These are phyloP conservation scores for Tripterygium wilfordii DNA, from an alignment of 177 flowering plant genomes.

Conservation along the genomic window DNA sequence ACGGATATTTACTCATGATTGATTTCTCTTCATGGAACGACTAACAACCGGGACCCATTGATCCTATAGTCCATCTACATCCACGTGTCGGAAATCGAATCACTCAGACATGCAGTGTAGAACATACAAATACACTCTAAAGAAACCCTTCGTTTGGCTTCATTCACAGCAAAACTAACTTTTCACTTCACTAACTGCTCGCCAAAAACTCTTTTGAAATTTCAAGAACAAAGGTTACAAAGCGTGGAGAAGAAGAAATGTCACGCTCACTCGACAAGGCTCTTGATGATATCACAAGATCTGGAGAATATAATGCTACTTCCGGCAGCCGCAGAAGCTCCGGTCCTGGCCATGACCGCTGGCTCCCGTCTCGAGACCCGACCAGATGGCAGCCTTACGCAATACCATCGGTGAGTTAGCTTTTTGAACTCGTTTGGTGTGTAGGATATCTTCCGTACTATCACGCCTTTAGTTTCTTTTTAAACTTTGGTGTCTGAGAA, in stretches of 20 bases:
- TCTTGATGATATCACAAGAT: constrained; percentile 22
- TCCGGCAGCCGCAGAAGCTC: constrained; percentile 7
- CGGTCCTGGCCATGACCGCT: constrained; percentile 21
- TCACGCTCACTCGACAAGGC: constrained; percentile 30
- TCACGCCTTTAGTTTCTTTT: too few relatives aligned
- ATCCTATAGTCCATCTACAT: too few relatives aligned
- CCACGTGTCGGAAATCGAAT: too few relatives aligned
- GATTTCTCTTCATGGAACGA: too few relatives aligned
- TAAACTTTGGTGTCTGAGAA: too few relatives aligned
- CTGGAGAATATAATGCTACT: not conserved
- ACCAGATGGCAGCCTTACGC: constrained; percentile 21
- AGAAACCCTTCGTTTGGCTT: too few relatives aligned
- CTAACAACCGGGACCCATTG: too few relatives aligned
- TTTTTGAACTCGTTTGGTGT: too few relatives aligned
- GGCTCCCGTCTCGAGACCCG: constrained; percentile 11
- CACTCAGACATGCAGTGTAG: too few relatives aligned
- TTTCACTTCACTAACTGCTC: constrained; percentile 3
- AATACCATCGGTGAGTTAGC: constrained; percentile 5
- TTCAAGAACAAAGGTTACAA: not conserved
- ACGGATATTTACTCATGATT: too few relatives aligned
- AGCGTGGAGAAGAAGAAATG: constrained; percentile 25
- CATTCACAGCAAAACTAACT: not conserved
- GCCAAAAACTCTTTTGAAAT: not conserved
- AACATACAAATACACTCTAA: too few relatives aligned
- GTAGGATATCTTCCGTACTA: too few relatives aligned